Base-by-base conservation (phyloP, 2,329 filamentous ascomycete species). In the Cercospora nicotianae region DNA sequence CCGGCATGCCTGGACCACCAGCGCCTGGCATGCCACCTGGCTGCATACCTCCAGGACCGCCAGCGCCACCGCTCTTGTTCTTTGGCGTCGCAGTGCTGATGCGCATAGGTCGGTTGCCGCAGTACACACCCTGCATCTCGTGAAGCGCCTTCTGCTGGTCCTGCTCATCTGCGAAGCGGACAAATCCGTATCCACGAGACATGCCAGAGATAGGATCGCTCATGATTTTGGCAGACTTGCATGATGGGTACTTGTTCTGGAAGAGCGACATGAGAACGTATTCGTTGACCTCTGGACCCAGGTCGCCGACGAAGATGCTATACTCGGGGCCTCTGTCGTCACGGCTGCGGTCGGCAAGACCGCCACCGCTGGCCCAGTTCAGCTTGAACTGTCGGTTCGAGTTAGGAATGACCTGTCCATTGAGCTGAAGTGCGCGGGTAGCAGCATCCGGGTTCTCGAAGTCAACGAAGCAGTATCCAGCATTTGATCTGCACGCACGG, bases 151-250 rank as follows among this genome's bases (percentile, higher is more conserved):
- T 92, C 84, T 99, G 94, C 84, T 98, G 94, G 78, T 99, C 95
- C 73, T 89, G 88, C 84, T 98, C 94, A 74, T 96, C 93, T 63
- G 93, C 93, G 84, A 99, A 99, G 73, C 95, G 93, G 63, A 99
- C 95, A 77, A 99, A 99, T 58, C 95, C 95, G 77, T 99, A 99
- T 66, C 95, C 95, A 71, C 95, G 93, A 72, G 94, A 97, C 87
- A 98, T 94, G 75, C 95, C 95, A 72, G 91, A 96, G 82, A 98
- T 95, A 69, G 95, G 94, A 78, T 99, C 95, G 69, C 94, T 97
- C 95, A 99, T 99, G 82, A 99, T 99, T 87, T 99, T 99, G 77
- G 95, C 95, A 42, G 93, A 97, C 86, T 98, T 98, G 91, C 94
- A 98, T 8, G 93, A 96, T 0, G 91, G 91, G 86, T 96, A 99